Percentiles rank a stretch among this genome's conserved stretches.
Conservation (phyloP, 192 early-diverging fungal genomes). For the Polychytrium aggregatum region DNA sequence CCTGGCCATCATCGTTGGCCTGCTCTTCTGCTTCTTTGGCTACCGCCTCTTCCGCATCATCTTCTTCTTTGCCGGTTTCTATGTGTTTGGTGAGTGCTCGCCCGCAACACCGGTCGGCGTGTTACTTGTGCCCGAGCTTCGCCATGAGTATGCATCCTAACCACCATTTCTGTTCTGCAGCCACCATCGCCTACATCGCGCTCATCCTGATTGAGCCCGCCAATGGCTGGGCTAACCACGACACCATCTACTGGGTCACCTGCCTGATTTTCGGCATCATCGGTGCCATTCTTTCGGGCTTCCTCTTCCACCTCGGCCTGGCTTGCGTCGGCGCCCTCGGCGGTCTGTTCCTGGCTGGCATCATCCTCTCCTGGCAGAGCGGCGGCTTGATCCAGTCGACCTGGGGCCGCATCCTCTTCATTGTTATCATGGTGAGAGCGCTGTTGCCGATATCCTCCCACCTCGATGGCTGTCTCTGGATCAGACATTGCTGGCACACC, state of each 20-base stretch:
- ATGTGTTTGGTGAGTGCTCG: conserved; percentile 46
- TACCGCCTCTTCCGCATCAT: conserved; percentile 51
- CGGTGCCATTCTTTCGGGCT: conserved; percentile 50
- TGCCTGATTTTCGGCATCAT: conserved; percentile 50
- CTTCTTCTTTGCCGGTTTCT: conserved; percentile 72
- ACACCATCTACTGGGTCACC: conserved; percentile 27
- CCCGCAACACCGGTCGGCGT: too few relatives aligned
- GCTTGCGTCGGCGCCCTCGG: conserved; percentile 63
- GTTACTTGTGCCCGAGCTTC: too few relatives aligned
- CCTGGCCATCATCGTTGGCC: conserved; percentile 48
- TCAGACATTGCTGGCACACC: too few relatives aligned
- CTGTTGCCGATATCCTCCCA: too few relatives aligned
- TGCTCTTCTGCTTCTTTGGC: conserved; percentile 60
- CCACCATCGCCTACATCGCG: too few relatives aligned
- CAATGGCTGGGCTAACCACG: too few relatives aligned
- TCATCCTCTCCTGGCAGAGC: conserved; percentile 51
- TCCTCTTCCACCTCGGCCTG: conserved; percentile 53
- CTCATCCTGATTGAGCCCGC: too few relatives aligned
- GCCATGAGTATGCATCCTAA: too few relatives aligned
- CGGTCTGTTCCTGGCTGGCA: conserved; percentile 65
- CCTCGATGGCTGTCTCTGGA: too few relatives aligned
- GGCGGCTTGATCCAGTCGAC: conserved; percentile 52
- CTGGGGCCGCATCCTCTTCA: conserved; percentile 59
- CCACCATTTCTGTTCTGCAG: too few relatives aligned
- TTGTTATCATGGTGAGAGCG: conserved; percentile 48